These are phyloP conservation scores for Bisporella sp. DNA, from an alignment of 2,329 filamentous ascomycete genomes.

Conservation along the genomic window DNA sequence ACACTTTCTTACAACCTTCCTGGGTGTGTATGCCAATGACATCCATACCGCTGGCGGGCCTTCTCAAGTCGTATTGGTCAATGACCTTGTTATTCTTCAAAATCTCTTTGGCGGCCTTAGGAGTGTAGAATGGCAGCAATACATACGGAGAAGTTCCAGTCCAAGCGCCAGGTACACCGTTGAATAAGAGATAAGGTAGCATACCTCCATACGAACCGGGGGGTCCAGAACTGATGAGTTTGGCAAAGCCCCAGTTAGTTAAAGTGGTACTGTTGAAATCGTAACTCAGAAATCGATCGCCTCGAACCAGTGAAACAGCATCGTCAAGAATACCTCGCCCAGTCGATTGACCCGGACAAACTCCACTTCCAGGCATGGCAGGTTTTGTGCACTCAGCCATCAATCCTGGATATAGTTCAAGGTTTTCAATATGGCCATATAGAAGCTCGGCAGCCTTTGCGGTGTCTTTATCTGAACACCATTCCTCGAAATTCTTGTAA, in stretches of 20 bases:
- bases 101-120: constrained; percentile 38
- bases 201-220: too few relatives aligned
- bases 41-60: constrained; percentile 33
- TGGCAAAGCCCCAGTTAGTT: constrained; percentile 43
- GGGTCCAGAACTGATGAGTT: constrained; percentile 21
- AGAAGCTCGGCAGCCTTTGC: constrained; percentile 35
- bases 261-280: constrained; percentile 41
- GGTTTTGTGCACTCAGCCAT: neutral
- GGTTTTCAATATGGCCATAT: constrained; percentile 43
- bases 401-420: constrained; percentile 41
- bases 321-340: constrained; percentile 40
- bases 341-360: constrained; percentile 37
- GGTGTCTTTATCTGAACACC: constrained; percentile 40
- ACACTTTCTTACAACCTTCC: constrained; percentile 41
- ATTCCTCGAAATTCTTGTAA: constrained; percentile 42
- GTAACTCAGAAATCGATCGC: constrained; percentile 39
- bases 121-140: constrained; percentile 44
- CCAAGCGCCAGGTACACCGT: constrained; percentile 36
- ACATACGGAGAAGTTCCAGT: constrained; percentile 40
- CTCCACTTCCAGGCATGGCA: constrained; percentile 32
- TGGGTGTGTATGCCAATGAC: constrained; percentile 42
- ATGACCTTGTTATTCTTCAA: constrained; percentile 38
- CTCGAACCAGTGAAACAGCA: constrained; percentile 39
- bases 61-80: constrained; percentile 37
- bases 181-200: too few relatives aligned